Percentiles rank a stretch among this genome's conserved stretches.
Evolutionary conservation across 805 yeast genomes (phyloP).

Genomic region (Monosporozyma siamensis): DNA sequence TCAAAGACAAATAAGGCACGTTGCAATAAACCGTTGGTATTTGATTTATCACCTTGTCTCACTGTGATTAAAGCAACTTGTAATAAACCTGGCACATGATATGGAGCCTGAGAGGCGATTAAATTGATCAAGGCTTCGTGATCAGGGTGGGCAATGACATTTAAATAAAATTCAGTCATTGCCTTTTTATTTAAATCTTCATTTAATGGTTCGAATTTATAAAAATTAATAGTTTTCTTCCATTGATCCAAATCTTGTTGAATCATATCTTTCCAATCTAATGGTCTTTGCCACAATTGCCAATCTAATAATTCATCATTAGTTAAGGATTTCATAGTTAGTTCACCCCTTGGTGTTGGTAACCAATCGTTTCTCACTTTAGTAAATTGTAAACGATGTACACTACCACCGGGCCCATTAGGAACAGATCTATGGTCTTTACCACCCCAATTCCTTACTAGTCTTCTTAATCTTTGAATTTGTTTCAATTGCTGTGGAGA

Average conservation of each 20-base stretch:
- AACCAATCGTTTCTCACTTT: slow-evolving; percentile 74
- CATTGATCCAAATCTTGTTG: slow-evolving; percentile 32
- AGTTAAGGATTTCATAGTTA: slow-evolving; percentile 48
- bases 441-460: slow-evolving; percentile 81
- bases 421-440: slow-evolving; percentile 66
- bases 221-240: slow-evolving; percentile 42
- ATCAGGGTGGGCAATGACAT: slow-evolving; percentile 66
- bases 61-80: slow-evolving; percentile 68
- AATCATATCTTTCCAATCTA: slow-evolving; percentile 45
- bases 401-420: slow-evolving; percentile 41
- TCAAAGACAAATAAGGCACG: slow-evolving; percentile 73
- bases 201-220: slow-evolving; percentile 37
- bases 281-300: slow-evolving; percentile 30
- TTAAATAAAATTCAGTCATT: slow-evolving; percentile 46
- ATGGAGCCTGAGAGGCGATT: slow-evolving; percentile 49
- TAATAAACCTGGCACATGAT: slow-evolving; percentile 67
- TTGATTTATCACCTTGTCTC: slow-evolving; percentile 63
- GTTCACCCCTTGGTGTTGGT: slow-evolving; percentile 55
- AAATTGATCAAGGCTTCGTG: slow-evolving; percentile 59
- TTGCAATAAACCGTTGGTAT: slow-evolving; percentile 67
- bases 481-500: slow-evolving; percentile 62
- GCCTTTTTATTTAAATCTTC: slow-evolving; percentile 31
- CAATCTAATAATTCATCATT: slow-evolving; percentile 32
- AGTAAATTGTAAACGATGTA: slow-evolving; percentile 56
- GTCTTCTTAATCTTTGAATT: slow-evolving; percentile 41